phyloP scores from a whole-genome alignment of 2,329 filamentous ascomycete genomes.

The Colletotrichum sp. region DNA sequence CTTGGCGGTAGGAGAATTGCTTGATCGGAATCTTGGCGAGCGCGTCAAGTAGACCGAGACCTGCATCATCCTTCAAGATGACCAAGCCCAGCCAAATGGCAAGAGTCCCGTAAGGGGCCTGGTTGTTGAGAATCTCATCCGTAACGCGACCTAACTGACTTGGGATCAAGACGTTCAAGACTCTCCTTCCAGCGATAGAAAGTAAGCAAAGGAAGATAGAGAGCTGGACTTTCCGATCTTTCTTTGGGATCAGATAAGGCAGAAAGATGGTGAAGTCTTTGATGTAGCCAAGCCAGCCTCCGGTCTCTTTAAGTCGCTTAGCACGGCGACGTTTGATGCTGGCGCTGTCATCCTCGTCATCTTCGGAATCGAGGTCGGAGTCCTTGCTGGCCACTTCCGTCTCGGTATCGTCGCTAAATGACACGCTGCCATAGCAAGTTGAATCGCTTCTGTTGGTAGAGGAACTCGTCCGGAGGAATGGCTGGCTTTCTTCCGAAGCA shows the following conservation, averaged over 20 bases:
- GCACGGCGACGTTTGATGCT: conserved; percentile 30
- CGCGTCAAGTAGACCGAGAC: conserved; percentile 22
- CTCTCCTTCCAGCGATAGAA: conserved; percentile 27
- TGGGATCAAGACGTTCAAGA: conserved; percentile 34
- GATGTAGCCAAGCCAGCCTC: conserved; percentile 36
- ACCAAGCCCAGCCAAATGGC: not conserved
- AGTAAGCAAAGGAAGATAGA: conserved; percentile 29
- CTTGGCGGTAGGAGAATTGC: conserved; percentile 52
- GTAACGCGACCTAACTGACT: conserved; percentile 35
- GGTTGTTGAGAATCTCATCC: conserved; percentile 30
- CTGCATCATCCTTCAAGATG: not conserved
- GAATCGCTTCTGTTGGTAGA: not conserved
- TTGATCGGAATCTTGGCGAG: conserved; percentile 38
- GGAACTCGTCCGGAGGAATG: not conserved
- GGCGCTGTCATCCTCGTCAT: conserved; percentile 27
- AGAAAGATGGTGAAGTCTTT: conserved; percentile 34
- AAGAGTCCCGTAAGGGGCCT: not conserved
- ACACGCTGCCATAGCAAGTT: not conserved
- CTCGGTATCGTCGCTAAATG: not conserved
- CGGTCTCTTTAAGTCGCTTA: conserved; percentile 30
- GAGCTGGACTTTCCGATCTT: conserved; percentile 34
- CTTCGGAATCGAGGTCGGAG: conserved; percentile 1
- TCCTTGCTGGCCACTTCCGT: not conserved
- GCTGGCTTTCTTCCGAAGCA: not conserved
- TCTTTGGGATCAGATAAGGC: conserved; percentile 33